These are phyloP conservation scores for Aspergillus tanneri DNA, from an alignment of 2,329 filamentous ascomycete species.

Conservation along the genomic window DNA sequence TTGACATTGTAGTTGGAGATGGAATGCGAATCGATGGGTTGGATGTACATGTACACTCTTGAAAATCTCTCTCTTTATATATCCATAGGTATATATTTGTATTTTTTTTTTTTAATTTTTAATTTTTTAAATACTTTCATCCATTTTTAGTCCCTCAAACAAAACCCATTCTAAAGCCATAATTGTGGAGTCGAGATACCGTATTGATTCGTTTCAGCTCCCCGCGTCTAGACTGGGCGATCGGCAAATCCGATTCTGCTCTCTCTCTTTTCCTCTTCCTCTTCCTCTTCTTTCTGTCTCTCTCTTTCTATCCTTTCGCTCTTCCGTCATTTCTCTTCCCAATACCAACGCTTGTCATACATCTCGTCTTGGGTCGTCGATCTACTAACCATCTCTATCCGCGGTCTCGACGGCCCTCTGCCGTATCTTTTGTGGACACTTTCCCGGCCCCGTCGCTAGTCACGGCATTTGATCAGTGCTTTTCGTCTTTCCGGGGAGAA, in stretches of 20 bases:
- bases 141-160: too few relatives aligned
- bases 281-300: slow-evolving; percentile 13
- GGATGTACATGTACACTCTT: too few relatives aligned
- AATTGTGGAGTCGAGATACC: too few relatives aligned
- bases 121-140: too few relatives aligned
- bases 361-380: not conserved
- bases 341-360: not conserved
- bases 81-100: too few relatives aligned
- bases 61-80: too few relatives aligned
- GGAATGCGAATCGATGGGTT: too few relatives aligned
- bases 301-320: slow-evolving; percentile 1
- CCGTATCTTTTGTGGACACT: not conserved
- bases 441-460: not conserved
- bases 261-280: slow-evolving; percentile 16
- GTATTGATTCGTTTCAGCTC: slow-evolving; percentile 22
- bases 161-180: too few relatives aligned
- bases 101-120: too few relatives aligned
- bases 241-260: slow-evolving; percentile 18
- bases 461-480: slow-evolving; percentile 2
- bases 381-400: not conserved
- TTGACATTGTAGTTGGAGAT: too few relatives aligned
- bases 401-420: not conserved
- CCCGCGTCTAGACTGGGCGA: slow-evolving; percentile 36
- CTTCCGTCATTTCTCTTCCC: not conserved
- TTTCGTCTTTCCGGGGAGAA: not conserved